These are phyloP conservation scores for Cryptococcus hybrid DNA, from an alignment of 1,284 basidiomycete genomes.

Conservation along the genomic window DNA sequence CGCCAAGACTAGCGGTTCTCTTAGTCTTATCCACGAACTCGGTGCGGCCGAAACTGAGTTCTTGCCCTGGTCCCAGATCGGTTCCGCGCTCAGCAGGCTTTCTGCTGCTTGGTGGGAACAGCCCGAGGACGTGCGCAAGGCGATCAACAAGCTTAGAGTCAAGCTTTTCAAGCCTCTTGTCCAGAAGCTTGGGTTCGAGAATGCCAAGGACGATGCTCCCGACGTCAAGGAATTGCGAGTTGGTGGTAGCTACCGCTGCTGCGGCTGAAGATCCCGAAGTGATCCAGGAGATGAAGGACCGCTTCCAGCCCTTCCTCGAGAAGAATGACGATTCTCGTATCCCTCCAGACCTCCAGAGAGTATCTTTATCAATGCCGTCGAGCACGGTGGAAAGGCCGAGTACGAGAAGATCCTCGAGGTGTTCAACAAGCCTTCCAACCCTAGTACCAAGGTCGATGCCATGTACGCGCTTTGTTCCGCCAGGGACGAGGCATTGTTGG, in stretches of 20 bases:
- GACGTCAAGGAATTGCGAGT: conserved; percentile 74
- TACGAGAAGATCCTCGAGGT: conserved; percentile 72
- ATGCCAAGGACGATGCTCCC: conserved; percentile 64
- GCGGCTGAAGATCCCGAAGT: conserved; percentile 64
- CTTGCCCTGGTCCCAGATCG: conserved; percentile 47
- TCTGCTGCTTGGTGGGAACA: conserved; percentile 84
- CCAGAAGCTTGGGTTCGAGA: conserved; percentile 75
- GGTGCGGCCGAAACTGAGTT: conserved; percentile 67
- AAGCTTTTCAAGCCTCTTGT: conserved; percentile 80
- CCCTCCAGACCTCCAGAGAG: conserved; percentile 67
- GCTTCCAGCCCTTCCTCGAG: conserved; percentile 71
- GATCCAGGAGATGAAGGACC: conserved; percentile 66
- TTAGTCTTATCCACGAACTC: conserved; percentile 68
- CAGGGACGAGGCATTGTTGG: conserved; percentile 51
- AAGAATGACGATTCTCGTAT: conserved; percentile 76
- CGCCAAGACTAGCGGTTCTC: conserved; percentile 68
- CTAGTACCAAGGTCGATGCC: conserved; percentile 65
- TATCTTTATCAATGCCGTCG: conserved; percentile 55
- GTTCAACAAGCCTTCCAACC: conserved; percentile 70
- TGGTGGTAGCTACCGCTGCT: conserved; percentile 69
- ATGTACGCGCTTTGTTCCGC: conserved; percentile 55
- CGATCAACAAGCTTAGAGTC: conserved; percentile 63
- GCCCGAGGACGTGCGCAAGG: conserved; percentile 60
- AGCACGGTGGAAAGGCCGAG: conserved; percentile 71
- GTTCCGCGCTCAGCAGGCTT: conserved; percentile 56